These are phyloP conservation scores for Limonomyces culmigenus DNA, from an alignment of 1,284 basidiomycete species.

Conservation along the genomic window DNA sequence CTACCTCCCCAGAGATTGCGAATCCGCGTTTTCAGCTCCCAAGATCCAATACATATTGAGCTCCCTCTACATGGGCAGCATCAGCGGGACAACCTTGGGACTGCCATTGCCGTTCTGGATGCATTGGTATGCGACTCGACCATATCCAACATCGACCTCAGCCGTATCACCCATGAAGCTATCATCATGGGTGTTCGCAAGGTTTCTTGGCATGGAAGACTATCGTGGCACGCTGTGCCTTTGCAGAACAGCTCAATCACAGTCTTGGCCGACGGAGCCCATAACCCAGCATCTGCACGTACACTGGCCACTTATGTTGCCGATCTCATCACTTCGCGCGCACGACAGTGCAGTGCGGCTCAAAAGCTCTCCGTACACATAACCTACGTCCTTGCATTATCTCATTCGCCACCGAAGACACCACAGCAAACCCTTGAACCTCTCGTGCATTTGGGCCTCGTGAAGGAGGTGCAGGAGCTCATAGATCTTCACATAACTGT, in stretches of 20 bases:
- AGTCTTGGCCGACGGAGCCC: conserved; percentile 85
- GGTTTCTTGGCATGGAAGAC: conserved; percentile 69
- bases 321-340: conserved; percentile 16
- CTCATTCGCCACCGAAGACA: conserved; percentile 69
- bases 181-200: conserved; percentile 42
- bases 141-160: conserved; percentile 17
- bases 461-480: conserved; percentile 6
- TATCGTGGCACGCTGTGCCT: conserved; percentile 43
- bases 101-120: conserved; percentile 51
- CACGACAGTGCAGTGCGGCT: conserved; percentile 5
- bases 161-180: conserved; percentile 25
- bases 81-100: conserved; percentile 68
- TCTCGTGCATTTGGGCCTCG: conserved; percentile 30
- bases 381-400: conserved; percentile 63
- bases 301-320: conserved; percentile 62
- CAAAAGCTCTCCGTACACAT: conserved; percentile 13
- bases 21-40: conserved; percentile 23
- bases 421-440: conserved; percentile 53
- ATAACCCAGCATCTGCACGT: conserved; percentile 74
- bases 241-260: conserved; percentile 9
- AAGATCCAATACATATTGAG: conserved; percentile 21
- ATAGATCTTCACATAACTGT: conserved; percentile 23
- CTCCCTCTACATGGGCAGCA: conserved; percentile 66
- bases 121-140: conserved; percentile 27
- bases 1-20: conserved; percentile 19